Evolutionary conservation across 2,329 filamentous ascomycete species (phyloP).

Genomic region (Aspergillus transmontanensis): DNA sequence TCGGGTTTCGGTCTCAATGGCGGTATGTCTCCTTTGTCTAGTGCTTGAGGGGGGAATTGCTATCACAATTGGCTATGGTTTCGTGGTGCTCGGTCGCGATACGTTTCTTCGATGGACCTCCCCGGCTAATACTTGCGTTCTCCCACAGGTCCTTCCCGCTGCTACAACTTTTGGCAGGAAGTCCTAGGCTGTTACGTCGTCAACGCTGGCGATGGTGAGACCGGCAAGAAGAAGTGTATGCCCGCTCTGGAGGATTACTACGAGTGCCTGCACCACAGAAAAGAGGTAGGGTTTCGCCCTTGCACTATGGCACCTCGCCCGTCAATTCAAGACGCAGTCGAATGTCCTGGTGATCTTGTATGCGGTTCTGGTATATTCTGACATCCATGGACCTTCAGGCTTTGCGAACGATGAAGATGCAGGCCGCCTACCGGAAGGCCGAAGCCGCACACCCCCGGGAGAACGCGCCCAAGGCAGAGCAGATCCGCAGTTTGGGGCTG

Average conservation of each 20-base stretch:
- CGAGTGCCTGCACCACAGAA: conserved; percentile 97
- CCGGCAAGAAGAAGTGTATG: conserved; percentile 84
- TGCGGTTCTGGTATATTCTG: not conserved
- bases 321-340: not conserved
- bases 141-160: conserved; percentile 68
- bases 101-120: conserved; percentile 12
- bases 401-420: conserved; percentile 74
- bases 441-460: conserved; percentile 75
- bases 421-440: conserved; percentile 81
- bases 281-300: conserved; percentile 70
- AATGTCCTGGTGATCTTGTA: not conserved
- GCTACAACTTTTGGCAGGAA: conserved; percentile 99
- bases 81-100: conserved; percentile 15
- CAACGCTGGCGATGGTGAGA: conserved; percentile 79
- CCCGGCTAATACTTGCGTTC: conserved; percentile 26
- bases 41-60: conserved; percentile 3
- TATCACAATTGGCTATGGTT: conserved; percentile 17
- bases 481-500: conserved; percentile 85
- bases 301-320: not conserved
- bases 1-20: conserved; percentile 58
- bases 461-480: conserved; percentile 76
- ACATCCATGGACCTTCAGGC: conserved; percentile 55
- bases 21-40: conserved; percentile 42
- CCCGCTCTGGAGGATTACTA: conserved; percentile 94
- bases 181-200: conserved; percentile 97